A percentile compares a stretch with the other conserved stretches of the same genome.
Evolutionary conservation across 1,284 basidiomycete genomes (phyloP).

Genomic region (Meripilus lineatus): DNA sequence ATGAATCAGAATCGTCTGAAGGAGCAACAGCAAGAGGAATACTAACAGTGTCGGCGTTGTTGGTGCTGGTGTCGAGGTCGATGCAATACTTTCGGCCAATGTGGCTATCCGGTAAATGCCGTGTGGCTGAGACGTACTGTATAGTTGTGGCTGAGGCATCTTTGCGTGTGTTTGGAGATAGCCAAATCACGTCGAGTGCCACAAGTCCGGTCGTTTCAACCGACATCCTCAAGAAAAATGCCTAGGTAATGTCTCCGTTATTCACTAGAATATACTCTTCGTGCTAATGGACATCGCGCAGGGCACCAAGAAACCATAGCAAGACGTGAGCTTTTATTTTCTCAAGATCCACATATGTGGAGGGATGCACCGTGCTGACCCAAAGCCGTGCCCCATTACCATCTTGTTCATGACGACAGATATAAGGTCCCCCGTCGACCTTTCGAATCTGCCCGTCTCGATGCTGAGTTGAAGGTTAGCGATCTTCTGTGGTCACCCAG

Average conservation of each 20-base stretch:
- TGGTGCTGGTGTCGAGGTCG: conserved; percentile 34
- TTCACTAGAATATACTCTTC: conserved; percentile 9
- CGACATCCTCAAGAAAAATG: conserved; percentile 68
- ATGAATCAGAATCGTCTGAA: conserved; percentile 18
- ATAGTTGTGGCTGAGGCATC: conserved; percentile 37
- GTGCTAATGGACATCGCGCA: conserved; percentile 38
- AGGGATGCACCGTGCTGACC: conserved; percentile 60
- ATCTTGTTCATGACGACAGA: conserved; percentile 53
- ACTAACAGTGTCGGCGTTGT: conserved; percentile 37
- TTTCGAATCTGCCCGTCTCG: conserved; percentile 97
- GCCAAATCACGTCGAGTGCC: conserved; percentile 17
- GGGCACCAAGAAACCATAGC: conserved; percentile 84
- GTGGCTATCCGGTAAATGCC: conserved; percentile 21
- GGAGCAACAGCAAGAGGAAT: conserved; percentile 20
- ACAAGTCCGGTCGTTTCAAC: conserved; percentile 23
- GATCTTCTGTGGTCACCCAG: neutral
- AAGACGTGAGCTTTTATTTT: conserved; percentile 74
- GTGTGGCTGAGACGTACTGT: conserved; percentile 34
- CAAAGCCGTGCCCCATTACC: conserved; percentile 54
- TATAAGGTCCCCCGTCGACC: conserved; percentile 98
- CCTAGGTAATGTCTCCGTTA: conserved; percentile 58
- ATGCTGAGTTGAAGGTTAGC: conserved; percentile 94
- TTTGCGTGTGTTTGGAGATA: conserved; percentile 15
- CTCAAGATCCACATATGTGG: conserved; percentile 67
- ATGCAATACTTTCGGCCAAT: conserved; percentile 13